phyloP scores from a whole-genome alignment of 805 yeast genomes.

The Starmera pachycereana region DNA sequence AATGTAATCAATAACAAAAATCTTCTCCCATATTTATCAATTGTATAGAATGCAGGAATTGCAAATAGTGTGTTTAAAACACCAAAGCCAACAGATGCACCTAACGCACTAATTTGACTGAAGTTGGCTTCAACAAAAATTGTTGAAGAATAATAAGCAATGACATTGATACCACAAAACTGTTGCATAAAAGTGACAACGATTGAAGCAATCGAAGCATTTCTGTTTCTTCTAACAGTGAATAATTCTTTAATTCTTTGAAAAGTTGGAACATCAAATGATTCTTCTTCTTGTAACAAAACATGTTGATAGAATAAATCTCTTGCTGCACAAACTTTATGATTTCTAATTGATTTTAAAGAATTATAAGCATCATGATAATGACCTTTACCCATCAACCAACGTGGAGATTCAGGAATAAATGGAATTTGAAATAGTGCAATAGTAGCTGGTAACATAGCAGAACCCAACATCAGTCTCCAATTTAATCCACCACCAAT shows the following conservation, averaged over 20 bases:
- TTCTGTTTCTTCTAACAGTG: conserved; percentile 69
- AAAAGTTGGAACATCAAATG: conserved; percentile 35
- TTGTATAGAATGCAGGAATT: conserved; percentile 70
- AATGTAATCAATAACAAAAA: conserved; percentile 45
- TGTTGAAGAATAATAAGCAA: conserved; percentile 75
- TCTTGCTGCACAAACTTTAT: conserved; percentile 54
- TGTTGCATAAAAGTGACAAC: conserved; percentile 86
- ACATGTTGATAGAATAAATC: conserved; percentile 63
- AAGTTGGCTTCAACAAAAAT: conserved; percentile 65
- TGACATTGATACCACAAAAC: conserved; percentile 83
- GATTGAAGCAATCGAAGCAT: conserved; percentile 73
- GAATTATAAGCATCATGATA: conserved; percentile 49
- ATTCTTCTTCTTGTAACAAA: conserved; percentile 49
- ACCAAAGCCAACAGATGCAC: conserved; percentile 85
- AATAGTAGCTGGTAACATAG: conserved; percentile 54
- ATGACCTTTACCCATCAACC: conserved; percentile 65
- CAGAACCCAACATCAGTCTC: conserved; percentile 64
- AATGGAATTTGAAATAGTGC: conserved; percentile 52
- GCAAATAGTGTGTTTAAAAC: conserved; percentile 73
- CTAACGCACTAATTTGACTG: conserved; percentile 47
- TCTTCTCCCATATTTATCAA: conserved; percentile 71
- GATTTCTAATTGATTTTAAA: conserved; percentile 36
- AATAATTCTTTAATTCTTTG: conserved; percentile 47
- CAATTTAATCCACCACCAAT: conserved; percentile 41
- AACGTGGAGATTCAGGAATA: conserved; percentile 69